phyloP scores from a whole-genome alignment of 2,329 filamentous ascomycete genomes.

The Ceratocystis huliohia region DNA sequence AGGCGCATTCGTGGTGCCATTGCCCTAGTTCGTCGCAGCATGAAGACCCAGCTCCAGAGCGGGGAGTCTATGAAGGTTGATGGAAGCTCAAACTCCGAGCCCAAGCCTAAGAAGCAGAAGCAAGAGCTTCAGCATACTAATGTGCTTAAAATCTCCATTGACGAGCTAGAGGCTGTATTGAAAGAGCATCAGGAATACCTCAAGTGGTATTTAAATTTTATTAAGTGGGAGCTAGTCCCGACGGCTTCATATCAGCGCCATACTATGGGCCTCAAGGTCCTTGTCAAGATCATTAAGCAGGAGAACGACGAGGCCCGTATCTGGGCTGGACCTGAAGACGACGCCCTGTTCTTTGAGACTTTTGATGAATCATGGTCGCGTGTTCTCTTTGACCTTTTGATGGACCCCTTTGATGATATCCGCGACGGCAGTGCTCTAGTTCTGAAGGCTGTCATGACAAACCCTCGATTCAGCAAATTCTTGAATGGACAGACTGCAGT shows the following conservation, averaged over 20 bases:
- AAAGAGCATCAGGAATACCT: constrained; percentile 51
- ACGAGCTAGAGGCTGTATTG: constrained; percentile 31
- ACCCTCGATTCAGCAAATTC: constrained; percentile 26
- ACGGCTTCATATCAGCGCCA: constrained; percentile 85
- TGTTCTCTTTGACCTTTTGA: constrained; percentile 61
- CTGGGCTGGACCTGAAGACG: constrained; percentile 32
- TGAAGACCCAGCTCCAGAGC: constrained; percentile 27
- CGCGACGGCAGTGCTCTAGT: constrained; percentile 45
- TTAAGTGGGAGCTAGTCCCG: constrained; percentile 61
- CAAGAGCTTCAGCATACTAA: constrained; percentile 31
- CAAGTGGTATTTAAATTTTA: constrained; percentile 59
- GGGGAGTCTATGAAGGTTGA: constrained; percentile 29
- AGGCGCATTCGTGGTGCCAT: constrained; percentile 60
- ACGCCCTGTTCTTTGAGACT: constrained; percentile 31
- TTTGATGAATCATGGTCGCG: constrained; percentile 43
- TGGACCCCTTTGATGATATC: constrained; percentile 91
- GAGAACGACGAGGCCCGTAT: constrained; percentile 45
- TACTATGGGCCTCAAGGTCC: constrained; percentile 62
- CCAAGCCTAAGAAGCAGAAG: constrained; percentile 22
- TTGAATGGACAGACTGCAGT: constrained; percentile 17
- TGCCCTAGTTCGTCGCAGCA: constrained; percentile 39
- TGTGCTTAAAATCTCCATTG: constrained; percentile 30
- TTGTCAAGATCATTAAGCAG: constrained; percentile 54
- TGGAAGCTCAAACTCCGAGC: constrained; percentile 22
- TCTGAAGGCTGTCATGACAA: constrained; percentile 37